Percentiles rank a stretch among this genome's conserved stretches.
Conservation (phyloP, 192 early-diverging fungal species). For the Backusella psychrophila region DNA sequence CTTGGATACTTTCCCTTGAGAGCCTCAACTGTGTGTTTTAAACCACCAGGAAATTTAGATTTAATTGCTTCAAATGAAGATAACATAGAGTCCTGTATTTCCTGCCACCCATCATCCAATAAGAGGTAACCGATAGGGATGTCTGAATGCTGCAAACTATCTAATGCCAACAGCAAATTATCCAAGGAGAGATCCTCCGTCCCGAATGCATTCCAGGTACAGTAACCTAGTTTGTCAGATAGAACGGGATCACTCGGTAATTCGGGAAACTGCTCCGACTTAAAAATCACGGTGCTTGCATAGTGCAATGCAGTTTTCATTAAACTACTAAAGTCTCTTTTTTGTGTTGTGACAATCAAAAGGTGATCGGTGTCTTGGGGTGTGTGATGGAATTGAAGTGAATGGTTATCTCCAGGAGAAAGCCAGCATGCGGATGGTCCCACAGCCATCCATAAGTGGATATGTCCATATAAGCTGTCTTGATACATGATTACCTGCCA, state of each 20-base stretch:
- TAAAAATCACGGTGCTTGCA: not conserved
- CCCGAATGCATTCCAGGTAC: slow-evolving; percentile 24
- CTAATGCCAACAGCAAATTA: slow-evolving; percentile 8
- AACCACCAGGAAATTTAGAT: slow-evolving; percentile 44
- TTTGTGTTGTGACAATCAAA: not conserved
- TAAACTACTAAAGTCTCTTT: not conserved
- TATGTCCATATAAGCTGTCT: not conserved
- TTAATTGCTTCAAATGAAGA: slow-evolving; percentile 30
- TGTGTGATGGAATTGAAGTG: not conserved
- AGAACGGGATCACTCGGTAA: not conserved
- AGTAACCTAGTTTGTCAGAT: slow-evolving; percentile 11
- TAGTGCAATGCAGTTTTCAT: not conserved
- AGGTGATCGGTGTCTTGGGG: not conserved
- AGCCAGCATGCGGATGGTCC: not conserved
- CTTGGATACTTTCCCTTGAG: slow-evolving; percentile 26
- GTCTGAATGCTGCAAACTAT: slow-evolving; percentile 4
- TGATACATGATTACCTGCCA: slow-evolving; percentile 9
- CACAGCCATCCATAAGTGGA: slow-evolving; percentile 12
- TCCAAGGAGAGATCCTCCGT: not conserved
- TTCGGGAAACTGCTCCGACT: not conserved
- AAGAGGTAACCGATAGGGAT: slow-evolving; percentile 34
- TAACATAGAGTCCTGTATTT: slow-evolving; percentile 23
- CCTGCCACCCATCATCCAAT: slow-evolving; percentile 59
- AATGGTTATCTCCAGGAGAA: not conserved
- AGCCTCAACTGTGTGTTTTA: slow-evolving; percentile 27